Percentiles rank a stretch among this genome's conserved stretches.
phyloP scores from a whole-genome alignment of 73 alveolate genomes.

The Symbiodinium pilosum region DNA sequence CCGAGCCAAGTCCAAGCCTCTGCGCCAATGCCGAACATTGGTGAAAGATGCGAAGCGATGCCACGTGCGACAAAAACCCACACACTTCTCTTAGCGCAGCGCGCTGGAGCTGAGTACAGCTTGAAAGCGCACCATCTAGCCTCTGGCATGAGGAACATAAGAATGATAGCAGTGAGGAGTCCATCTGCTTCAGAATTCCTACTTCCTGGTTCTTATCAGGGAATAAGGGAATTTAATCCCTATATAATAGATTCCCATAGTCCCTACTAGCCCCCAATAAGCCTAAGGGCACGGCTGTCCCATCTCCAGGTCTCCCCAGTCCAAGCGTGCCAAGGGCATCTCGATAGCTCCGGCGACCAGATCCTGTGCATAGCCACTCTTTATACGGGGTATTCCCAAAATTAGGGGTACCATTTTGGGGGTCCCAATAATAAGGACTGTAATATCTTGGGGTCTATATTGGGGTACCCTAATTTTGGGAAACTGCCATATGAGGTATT shows the following conservation, averaged over 20 bases:
- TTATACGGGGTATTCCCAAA: too few relatives aligned
- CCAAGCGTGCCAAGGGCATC: slow-evolving; percentile 78
- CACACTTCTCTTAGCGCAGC: neutral
- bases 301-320: slow-evolving; percentile 88
- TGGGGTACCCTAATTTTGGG: too few relatives aligned
- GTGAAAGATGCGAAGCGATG: neutral
- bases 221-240: too few relatives aligned
- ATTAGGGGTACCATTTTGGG: too few relatives aligned
- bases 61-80: neutral
- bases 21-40: neutral
- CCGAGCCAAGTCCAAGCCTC: slow-evolving; percentile 60
- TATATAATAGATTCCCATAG: too few relatives aligned
- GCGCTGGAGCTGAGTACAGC: slow-evolving; percentile 81
- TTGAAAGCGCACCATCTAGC: slow-evolving; percentile 54
- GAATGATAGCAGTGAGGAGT: too few relatives aligned
- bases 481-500: too few relatives aligned
- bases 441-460: too few relatives aligned
- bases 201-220: too few relatives aligned
- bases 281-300: slow-evolving; percentile 30
- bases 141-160: neutral
- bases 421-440: too few relatives aligned
- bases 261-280: neutral
- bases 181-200: too few relatives aligned
- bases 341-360: slow-evolving; percentile 22
- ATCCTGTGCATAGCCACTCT: neutral